Percentiles rank a stretch among this genome's conserved stretches.
Evolutionary conservation across 495 filamentous ascomycete species (phyloP).

Genomic region (Tirmania nivea): DNA sequence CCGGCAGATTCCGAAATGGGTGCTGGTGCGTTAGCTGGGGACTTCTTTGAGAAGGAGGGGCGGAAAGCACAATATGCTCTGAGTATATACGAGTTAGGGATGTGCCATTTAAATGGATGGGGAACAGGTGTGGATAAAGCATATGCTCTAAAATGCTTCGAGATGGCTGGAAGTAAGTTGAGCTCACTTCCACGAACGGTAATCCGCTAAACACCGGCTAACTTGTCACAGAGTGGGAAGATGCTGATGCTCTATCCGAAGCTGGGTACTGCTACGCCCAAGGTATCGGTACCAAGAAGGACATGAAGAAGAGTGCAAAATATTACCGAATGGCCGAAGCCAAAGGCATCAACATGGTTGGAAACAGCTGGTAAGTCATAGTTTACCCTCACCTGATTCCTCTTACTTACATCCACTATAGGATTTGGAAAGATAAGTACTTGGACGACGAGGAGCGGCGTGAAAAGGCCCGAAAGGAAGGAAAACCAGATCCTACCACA

Average conservation of each 20-base stretch:
- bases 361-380: slow-evolving; percentile 64
- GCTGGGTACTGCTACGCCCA: slow-evolving; percentile 75
- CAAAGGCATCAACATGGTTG: slow-evolving; percentile 91
- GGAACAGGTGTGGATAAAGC: slow-evolving; percentile 81
- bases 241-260: slow-evolving; percentile 77
- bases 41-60: slow-evolving; percentile 47
- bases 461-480: slow-evolving; percentile 9
- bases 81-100: slow-evolving; percentile 84
- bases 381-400: slow-evolving; percentile 17
- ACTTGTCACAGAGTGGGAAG: slow-evolving; percentile 51
- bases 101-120: slow-evolving; percentile 97
- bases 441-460: slow-evolving; percentile 16
- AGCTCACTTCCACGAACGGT: background rate
- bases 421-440: slow-evolving; percentile 21
- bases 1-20: slow-evolving; percentile 63
- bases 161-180: slow-evolving; percentile 66
- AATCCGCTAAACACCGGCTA: slow-evolving; percentile 4
- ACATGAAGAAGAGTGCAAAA: slow-evolving; percentile 79
- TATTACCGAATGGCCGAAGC: slow-evolving; percentile 78
- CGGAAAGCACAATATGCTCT: slow-evolving; percentile 80
- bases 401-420: background rate
- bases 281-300: slow-evolving; percentile 75
- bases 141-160: slow-evolving; percentile 76
- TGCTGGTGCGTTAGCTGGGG: slow-evolving; percentile 30
- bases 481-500: slow-evolving; percentile 1